Evolutionary conservation across 352 stramenopile genomes (phyloP).

Genomic region (Saprolegnia diclina): DNA sequence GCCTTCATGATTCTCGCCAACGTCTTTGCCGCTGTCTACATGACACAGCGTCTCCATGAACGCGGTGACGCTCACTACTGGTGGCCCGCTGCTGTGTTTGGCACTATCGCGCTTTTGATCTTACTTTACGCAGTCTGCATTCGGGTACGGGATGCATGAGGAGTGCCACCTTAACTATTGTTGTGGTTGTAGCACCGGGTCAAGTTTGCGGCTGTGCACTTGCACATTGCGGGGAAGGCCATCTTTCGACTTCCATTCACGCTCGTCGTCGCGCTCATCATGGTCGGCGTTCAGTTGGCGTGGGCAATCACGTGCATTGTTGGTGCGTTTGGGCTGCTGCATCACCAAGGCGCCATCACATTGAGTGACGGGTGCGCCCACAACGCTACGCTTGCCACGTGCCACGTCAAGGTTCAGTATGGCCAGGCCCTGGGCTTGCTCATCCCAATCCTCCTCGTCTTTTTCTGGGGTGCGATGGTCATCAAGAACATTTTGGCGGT

Average conservation of each 20-base stretch:
- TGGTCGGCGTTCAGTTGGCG: slow-evolving; percentile 73
- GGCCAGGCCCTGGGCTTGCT: slow-evolving; percentile 55
- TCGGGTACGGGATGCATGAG: slow-evolving; percentile 32
- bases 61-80: slow-evolving; percentile 41
- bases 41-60: slow-evolving; percentile 42
- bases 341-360: slow-evolving; percentile 59
- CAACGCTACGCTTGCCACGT: slow-evolving; percentile 42
- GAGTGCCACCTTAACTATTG: not conserved
- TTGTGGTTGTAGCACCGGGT: slow-evolving; percentile 51
- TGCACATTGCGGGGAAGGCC: slow-evolving; percentile 81
- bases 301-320: slow-evolving; percentile 86
- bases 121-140: slow-evolving; percentile 55
- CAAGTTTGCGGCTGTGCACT: slow-evolving; percentile 88
- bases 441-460: slow-evolving; percentile 87
- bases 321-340: slow-evolving; percentile 74
- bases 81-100: slow-evolving; percentile 42
- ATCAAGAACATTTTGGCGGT: slow-evolving; percentile 88
- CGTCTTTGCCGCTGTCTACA: slow-evolving; percentile 38
- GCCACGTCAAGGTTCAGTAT: slow-evolving; percentile 42
- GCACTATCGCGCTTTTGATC: slow-evolving; percentile 42
- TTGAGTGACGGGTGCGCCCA: slow-evolving; percentile 35
- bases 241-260: slow-evolving; percentile 83
- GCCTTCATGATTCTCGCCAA: slow-evolving; percentile 35
- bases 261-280: slow-evolving; percentile 76
- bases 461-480: slow-evolving; percentile 88